phyloP scores from a whole-genome alignment of 108 stramenopile genomes.

The Chaetoceros tenuissimus region DNA sequence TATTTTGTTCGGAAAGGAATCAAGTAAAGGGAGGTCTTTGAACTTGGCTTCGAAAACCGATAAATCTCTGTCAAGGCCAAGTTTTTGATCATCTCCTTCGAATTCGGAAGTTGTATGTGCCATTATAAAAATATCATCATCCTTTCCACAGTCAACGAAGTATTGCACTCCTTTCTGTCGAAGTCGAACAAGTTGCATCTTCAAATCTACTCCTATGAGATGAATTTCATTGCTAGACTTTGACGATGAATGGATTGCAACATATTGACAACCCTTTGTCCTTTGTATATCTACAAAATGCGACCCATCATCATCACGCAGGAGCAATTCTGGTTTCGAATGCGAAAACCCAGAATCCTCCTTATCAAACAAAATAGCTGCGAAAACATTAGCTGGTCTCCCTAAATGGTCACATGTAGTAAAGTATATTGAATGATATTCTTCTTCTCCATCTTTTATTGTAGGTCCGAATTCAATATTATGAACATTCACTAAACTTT shows the following conservation, averaged over 20 bases:
- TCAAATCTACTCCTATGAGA: slow-evolving; percentile 6
- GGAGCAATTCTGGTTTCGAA: slow-evolving; percentile 7
- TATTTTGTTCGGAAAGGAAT: slow-evolving; percentile 1
- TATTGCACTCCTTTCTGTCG: slow-evolving; percentile 26
- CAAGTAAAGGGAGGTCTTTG: background rate
- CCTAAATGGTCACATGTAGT: slow-evolving; percentile 1
- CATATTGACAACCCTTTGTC: slow-evolving; percentile 36
- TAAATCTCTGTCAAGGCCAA: slow-evolving; percentile 6
- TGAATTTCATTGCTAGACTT: slow-evolving; percentile 32
- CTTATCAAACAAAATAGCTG: background rate
- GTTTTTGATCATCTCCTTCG: background rate
- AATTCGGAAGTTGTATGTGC: slow-evolving; percentile 4
- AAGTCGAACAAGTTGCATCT: slow-evolving; percentile 9
- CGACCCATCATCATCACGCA: slow-evolving; percentile 20
- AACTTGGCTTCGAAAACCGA: background rate
- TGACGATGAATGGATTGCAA: slow-evolving; percentile 28
- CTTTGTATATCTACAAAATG: slow-evolving; percentile 33
- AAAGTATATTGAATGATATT: slow-evolving; percentile 6
- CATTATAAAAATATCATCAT: slow-evolving; percentile 25
- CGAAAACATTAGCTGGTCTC: slow-evolving; percentile 2
- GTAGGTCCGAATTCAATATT: slow-evolving; percentile 13
- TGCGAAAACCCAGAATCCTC: background rate
- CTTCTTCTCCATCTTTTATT: slow-evolving; percentile 1
- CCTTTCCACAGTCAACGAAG: slow-evolving; percentile 26
- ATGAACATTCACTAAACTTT: background rate